Percentiles rank a stretch among this genome's conserved stretches.
These are phyloP conservation scores for Daldinia sp. DNA, from an alignment of 2,329 filamentous ascomycete genomes.

Conservation along the genomic window DNA sequence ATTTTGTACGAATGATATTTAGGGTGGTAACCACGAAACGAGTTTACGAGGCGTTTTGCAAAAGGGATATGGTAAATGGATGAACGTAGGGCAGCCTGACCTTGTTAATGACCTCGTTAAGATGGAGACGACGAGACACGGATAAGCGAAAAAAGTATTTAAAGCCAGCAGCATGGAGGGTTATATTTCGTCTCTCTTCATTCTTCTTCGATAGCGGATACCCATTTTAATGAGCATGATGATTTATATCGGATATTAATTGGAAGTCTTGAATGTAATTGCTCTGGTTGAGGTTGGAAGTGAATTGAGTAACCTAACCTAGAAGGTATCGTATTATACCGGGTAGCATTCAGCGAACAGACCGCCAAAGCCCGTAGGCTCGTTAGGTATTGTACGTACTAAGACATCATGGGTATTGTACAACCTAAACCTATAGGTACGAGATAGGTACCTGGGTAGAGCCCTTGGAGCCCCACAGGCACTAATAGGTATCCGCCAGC, in stretches of 20 bases:
- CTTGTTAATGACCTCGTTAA: background rate
- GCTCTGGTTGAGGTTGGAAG: background rate
- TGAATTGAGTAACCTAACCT: background rate
- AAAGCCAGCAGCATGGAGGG: background rate
- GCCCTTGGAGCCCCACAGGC: background rate
- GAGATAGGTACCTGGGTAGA: background rate
- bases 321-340: too few species aligned
- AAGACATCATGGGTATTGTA: too few species aligned
- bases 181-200: background rate
- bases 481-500: background rate
- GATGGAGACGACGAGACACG: background rate
- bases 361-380: too few species aligned
- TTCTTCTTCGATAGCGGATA: slow-evolving; percentile 15
- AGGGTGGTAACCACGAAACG: slow-evolving; percentile 3
- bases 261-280: background rate
- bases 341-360: too few species aligned
- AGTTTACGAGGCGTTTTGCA: slow-evolving; percentile 21
- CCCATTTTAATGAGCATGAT: slow-evolving; percentile 22
- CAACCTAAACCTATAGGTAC: too few species aligned
- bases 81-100: slow-evolving; percentile 21
- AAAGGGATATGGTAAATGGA: slow-evolving; percentile 4
- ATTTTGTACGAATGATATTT: slow-evolving; percentile 19
- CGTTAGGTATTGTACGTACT: too few species aligned
- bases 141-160: slow-evolving; percentile 15
- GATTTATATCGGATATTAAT: background rate